Percentiles rank a stretch among this genome's conserved stretches.
Conservation (phyloP, 345 rosid species). For the Boechera retrofracta region DNA sequence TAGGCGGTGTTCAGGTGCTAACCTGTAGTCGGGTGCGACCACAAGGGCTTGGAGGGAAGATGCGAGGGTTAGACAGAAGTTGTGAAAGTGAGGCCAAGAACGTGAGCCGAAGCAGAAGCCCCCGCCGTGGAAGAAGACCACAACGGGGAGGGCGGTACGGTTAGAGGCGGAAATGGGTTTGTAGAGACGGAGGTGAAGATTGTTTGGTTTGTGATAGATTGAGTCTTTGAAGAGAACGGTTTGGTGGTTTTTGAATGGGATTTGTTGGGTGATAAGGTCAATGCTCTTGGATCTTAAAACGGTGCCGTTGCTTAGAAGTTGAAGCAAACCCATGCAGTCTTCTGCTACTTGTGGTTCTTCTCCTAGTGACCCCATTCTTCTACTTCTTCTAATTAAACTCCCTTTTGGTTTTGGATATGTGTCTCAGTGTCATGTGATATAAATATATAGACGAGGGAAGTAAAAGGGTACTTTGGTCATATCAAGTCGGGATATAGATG, state of each 20-base stretch:
- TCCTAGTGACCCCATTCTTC: slow-evolving; percentile 59
- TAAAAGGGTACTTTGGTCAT: slow-evolving; percentile 26
- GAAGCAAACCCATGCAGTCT: slow-evolving; percentile 72
- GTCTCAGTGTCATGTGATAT: slow-evolving; percentile 10
- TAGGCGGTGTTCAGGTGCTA: slow-evolving; percentile 83
- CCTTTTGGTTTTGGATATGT: slow-evolving; percentile 15
- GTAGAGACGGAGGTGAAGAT: slow-evolving; percentile 76
- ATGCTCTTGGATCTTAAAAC: slow-evolving; percentile 53
- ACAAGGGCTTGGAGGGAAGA: slow-evolving; percentile 64
- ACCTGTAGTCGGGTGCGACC: slow-evolving; percentile 70
- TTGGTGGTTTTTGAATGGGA: slow-evolving; percentile 41
- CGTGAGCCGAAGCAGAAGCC: slow-evolving; percentile 88
- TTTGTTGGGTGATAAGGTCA: slow-evolving; percentile 45
- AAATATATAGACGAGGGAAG: slow-evolving; percentile 13
- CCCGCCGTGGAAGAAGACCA: slow-evolving; percentile 74
- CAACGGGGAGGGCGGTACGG: slow-evolving; percentile 44
- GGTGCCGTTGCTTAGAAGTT: slow-evolving; percentile 67
- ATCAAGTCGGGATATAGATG: neutral
- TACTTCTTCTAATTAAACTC: neutral
- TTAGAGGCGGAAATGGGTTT: slow-evolving; percentile 41
- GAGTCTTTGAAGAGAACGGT: slow-evolving; percentile 62
- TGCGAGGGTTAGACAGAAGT: slow-evolving; percentile 67
- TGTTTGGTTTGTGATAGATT: slow-evolving; percentile 52
- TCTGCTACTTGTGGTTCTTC: slow-evolving; percentile 62
- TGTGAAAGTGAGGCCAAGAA: slow-evolving; percentile 75